Evolutionary conservation across 2,329 filamentous ascomycete genomes (phyloP).

Genomic region (Pseudopyrenochaeta lycopersici): DNA sequence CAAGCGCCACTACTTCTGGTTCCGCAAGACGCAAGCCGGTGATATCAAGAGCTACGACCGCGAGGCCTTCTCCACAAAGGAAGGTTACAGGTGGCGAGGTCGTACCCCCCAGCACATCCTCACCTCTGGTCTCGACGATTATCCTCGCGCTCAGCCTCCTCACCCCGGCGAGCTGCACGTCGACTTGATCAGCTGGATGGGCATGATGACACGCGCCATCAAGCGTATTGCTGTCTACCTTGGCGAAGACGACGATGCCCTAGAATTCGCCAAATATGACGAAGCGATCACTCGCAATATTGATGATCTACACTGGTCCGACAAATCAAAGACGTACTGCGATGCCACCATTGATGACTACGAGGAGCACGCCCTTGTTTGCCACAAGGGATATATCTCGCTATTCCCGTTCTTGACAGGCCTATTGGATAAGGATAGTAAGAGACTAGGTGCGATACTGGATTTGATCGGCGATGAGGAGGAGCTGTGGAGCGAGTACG

Average conservation of each 20-base stretch:
- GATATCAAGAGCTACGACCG: constrained; percentile 93
- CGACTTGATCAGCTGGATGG: constrained; percentile 95
- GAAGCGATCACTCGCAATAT: constrained; percentile 85
- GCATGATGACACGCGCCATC: constrained; percentile 92
- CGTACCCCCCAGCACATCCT: constrained; percentile 86
- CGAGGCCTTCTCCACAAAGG: constrained; percentile 84
- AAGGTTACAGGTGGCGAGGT: constrained; percentile 95
- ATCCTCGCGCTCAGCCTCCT: constrained; percentile 90
- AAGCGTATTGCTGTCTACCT: constrained; percentile 79
- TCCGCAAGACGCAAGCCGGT: constrained; percentile 87
- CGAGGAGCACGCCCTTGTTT: constrained; percentile 88
- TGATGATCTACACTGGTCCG: constrained; percentile 92
- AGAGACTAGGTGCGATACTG: constrained; percentile 76
- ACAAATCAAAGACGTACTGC: constrained; percentile 83
- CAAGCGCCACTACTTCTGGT: constrained; percentile 92
- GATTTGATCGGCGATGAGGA: constrained; percentile 81
- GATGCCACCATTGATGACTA: constrained; percentile 95
- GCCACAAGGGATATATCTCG: constrained; percentile 96
- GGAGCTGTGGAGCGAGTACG: constrained; percentile 88
- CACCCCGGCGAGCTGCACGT: constrained; percentile 96
- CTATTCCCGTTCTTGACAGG: constrained; percentile 92
- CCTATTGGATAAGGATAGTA: constrained; percentile 76
- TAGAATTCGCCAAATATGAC: constrained; percentile 75
- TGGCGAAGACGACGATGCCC: constrained; percentile 78
- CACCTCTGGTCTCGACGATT: constrained; percentile 95